These are phyloP conservation scores for Kalaharituber pfeilii DNA, from an alignment of 2,329 filamentous ascomycete genomes.

Conservation along the genomic window DNA sequence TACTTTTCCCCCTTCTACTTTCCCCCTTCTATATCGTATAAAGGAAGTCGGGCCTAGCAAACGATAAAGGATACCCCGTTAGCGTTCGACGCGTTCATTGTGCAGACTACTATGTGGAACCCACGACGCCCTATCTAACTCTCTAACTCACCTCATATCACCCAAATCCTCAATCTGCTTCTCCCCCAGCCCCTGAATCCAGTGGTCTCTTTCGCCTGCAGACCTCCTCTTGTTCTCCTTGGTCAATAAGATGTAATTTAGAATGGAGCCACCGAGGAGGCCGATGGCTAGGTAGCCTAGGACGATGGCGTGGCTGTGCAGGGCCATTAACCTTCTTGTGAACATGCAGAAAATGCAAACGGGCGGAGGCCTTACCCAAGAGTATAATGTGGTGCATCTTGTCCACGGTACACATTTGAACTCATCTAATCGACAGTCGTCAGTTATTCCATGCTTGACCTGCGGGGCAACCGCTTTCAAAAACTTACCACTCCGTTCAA, in stretches of 20 bases:
- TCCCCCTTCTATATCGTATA: background rate
- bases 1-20: no score
- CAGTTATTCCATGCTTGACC: background rate
- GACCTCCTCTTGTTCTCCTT: slow-evolving; percentile 52
- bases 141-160: slow-evolving; percentile 40
- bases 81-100: no score
- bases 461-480: background rate
- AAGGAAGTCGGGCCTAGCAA: background rate
- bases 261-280: slow-evolving; percentile 48
- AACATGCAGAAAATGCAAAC: no score
- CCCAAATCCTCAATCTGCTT: slow-evolving; percentile 49
- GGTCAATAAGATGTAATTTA: slow-evolving; percentile 44
- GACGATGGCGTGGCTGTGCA: slow-evolving; percentile 60
- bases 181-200: slow-evolving; percentile 44
- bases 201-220: slow-evolving; percentile 46
- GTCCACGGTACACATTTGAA: slow-evolving; percentile 50
- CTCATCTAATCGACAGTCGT: background rate
- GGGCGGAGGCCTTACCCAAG: no score
- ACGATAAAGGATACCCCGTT: no score
- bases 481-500: slow-evolving; percentile 62
- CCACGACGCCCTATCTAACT: no score
- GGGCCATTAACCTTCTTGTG: no score
- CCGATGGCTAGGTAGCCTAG: slow-evolving; percentile 55
- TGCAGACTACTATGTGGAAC: no score
- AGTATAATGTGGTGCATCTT: slow-evolving; percentile 45